phyloP scores from a whole-genome alignment of 1,139 yeast genomes.

The Sugiyamaella grinbergsii region DNA sequence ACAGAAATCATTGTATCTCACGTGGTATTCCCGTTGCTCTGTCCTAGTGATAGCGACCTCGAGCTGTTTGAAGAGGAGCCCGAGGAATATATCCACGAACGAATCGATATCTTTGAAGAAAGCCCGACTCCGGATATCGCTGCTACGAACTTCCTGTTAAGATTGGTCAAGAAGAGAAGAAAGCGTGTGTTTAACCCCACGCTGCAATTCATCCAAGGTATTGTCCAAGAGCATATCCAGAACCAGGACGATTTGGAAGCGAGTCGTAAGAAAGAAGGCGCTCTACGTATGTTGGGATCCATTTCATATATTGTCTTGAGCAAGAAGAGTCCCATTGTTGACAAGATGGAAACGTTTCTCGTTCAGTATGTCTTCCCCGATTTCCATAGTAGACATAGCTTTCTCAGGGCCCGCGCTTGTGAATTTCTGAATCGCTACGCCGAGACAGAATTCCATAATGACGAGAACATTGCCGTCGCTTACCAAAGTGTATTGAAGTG shows the following conservation, averaged over 20 bases:
- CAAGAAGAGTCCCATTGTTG: constrained; percentile 59
- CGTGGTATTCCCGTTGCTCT: constrained; percentile 75
- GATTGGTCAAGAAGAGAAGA: constrained; percentile 64
- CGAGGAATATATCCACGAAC: constrained; percentile 81
- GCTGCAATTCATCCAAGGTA: constrained; percentile 63
- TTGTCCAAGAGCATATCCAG: constrained; percentile 49
- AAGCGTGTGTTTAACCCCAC: constrained; percentile 64
- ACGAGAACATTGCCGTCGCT: constrained; percentile 53
- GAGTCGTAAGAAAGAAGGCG: constrained; percentile 79
- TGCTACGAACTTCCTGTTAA: constrained; percentile 72
- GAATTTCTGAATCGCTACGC: constrained; percentile 74
- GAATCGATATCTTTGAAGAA: constrained; percentile 73
- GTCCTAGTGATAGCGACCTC: constrained; percentile 68
- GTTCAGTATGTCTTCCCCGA: constrained; percentile 69
- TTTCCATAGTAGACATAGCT: constrained; percentile 64
- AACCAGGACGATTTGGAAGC: constrained; percentile 53
- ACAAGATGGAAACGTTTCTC: constrained; percentile 72
- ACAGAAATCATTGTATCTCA: constrained; percentile 65
- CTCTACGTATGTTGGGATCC: constrained; percentile 74
- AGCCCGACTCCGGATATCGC: constrained; percentile 78
- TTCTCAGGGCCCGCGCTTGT: constrained; percentile 81
- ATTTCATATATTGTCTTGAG: constrained; percentile 61
- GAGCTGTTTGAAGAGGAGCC: constrained; percentile 89
- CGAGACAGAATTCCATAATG: constrained; percentile 57
- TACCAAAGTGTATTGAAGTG: constrained; percentile 70